Percentiles rank a stretch among this genome's conserved stretches.
Conservation (phyloP, 192 early-diverging fungal species). For the Endogone sp. region DNA sequence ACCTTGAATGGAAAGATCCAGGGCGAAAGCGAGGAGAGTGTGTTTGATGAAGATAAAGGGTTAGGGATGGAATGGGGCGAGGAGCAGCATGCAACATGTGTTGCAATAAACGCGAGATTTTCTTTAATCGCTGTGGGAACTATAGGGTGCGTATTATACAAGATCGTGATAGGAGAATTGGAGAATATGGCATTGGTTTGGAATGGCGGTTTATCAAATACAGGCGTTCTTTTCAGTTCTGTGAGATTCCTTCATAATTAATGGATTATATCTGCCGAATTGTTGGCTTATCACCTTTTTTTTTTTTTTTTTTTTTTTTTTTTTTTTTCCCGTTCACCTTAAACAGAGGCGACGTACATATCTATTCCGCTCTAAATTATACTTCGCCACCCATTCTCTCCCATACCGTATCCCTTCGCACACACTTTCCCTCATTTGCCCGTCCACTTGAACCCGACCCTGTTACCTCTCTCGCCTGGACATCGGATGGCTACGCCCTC, state of each 20-base stretch:
- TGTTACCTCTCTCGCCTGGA: slow-evolving; percentile 62
- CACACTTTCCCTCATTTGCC: background rate
- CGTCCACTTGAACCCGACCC: slow-evolving; percentile 25
- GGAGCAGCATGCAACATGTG: slow-evolving; percentile 37
- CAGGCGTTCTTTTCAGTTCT: too few species aligned
- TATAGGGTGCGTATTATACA: slow-evolving; percentile 35
- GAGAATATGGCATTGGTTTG: too few species aligned
- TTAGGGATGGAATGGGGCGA: background rate
- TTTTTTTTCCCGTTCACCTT: background rate
- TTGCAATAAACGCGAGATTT: slow-evolving; percentile 68
- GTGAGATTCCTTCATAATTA: too few species aligned
- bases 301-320: slow-evolving; percentile 5
- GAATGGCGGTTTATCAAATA: too few species aligned
- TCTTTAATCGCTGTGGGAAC: slow-evolving; percentile 70
- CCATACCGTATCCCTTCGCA: slow-evolving; percentile 38
- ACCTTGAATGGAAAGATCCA: background rate
- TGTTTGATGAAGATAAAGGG: background rate
- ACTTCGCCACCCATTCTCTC: slow-evolving; percentile 37
- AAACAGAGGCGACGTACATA: slow-evolving; percentile 42
- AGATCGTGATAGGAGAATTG: too few species aligned
- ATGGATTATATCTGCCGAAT: too few species aligned
- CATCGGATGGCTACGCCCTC: slow-evolving; percentile 67
- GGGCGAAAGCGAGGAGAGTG: background rate
- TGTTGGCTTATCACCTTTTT: too few species aligned
- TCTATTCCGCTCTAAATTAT: slow-evolving; percentile 53